These are phyloP conservation scores for Calycina herbarum DNA, from an alignment of 2,329 filamentous ascomycete genomes.

Conservation along the genomic window DNA sequence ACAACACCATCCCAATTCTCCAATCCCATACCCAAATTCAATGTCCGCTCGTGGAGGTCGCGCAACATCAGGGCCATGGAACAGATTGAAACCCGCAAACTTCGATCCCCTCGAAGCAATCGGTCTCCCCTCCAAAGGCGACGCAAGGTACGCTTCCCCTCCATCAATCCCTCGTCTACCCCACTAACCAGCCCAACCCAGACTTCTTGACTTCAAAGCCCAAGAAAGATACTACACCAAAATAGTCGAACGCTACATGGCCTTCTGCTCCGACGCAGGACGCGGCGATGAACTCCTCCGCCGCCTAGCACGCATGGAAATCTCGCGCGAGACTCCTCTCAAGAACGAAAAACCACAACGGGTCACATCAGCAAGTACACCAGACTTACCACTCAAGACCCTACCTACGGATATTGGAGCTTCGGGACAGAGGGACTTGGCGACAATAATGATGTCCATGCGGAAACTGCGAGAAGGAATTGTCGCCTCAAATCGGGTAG, in stretches of 20 bases:
- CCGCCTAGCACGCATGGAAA: slow-evolving; percentile 63
- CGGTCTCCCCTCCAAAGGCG: slow-evolving; percentile 87
- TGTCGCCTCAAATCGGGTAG: slow-evolving; percentile 71
- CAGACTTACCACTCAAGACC: slow-evolving; percentile 17
- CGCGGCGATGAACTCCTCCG: slow-evolving; percentile 71
- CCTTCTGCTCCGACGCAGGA: slow-evolving; percentile 76
- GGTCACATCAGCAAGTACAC: slow-evolving; percentile 14
- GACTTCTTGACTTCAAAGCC: slow-evolving; percentile 70
- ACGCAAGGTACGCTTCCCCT: slow-evolving; percentile 63
- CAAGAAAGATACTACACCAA: slow-evolving; percentile 86
- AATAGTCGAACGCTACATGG: slow-evolving; percentile 86
- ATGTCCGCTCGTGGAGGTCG: slow-evolving; percentile 38
- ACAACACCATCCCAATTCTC: slow-evolving; percentile 2
- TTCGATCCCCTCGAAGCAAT: slow-evolving; percentile 77
- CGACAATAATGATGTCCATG: slow-evolving; percentile 76
- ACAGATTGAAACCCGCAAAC: slow-evolving; percentile 70
- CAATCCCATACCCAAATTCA: slow-evolving; percentile 11
- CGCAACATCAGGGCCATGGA: slow-evolving; percentile 59
- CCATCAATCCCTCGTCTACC: slow-evolving; percentile 18
- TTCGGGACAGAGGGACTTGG: slow-evolving; percentile 56
- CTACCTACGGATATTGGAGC: slow-evolving; percentile 20
- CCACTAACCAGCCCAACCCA: slow-evolving; percentile 37
- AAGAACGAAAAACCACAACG: slow-evolving; percentile 26
- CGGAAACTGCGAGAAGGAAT: slow-evolving; percentile 91
- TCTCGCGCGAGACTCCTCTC: slow-evolving; percentile 25